Base-by-base conservation (phyloP, 208 protist species). In the Trypanosoma avium region DNA sequence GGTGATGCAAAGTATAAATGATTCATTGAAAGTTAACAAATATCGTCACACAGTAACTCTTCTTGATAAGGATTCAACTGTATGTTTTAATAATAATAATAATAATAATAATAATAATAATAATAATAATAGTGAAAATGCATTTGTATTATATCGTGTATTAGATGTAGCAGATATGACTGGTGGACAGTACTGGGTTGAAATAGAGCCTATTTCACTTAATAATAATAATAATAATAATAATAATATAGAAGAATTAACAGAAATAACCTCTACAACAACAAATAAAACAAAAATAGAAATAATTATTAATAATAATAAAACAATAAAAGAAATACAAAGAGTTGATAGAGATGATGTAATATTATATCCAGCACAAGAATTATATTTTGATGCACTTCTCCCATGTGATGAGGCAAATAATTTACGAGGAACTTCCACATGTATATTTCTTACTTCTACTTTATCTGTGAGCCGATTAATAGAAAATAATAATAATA, bases 1-100 rank as follows among this genome's bases (percentile, higher is more conserved):
- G 84, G 73, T 87, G 33, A 77, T 91, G 72, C 77, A 86, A 46
- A 77, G 77, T 33, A 53, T 85, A n/a, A 81, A 80, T 21, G 71
- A 71, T 7, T 58, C 75, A 33, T 55, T 57, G 15, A 47, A 49
- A 22, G 59, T 59, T 24, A 6, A 32, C 21, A 17, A 30, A 40
- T 22, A 19, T 38, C 78, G 79, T 8, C 26, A 38, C 26, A 43
- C 47, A 19, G 77, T 87, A 12, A 83, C 80, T 1, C 68, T 77
- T 32, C 75, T 91, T 3, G 81, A 87, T 36, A 58, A 70, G 4
- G 77, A 72, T 13, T 74, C 67, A 9, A 74, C 61, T 10, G 60
- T 69, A n/a, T 17, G 50, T 29, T 35, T 72, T 32, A 19, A 5
- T 9, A 19, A 27, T 15, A 61, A 10, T 13, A 45, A n/a, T 52